These are phyloP conservation scores for Fragaria ananassa DNA, from an alignment of 306 rosid genomes.

Conservation along the genomic window DNA sequence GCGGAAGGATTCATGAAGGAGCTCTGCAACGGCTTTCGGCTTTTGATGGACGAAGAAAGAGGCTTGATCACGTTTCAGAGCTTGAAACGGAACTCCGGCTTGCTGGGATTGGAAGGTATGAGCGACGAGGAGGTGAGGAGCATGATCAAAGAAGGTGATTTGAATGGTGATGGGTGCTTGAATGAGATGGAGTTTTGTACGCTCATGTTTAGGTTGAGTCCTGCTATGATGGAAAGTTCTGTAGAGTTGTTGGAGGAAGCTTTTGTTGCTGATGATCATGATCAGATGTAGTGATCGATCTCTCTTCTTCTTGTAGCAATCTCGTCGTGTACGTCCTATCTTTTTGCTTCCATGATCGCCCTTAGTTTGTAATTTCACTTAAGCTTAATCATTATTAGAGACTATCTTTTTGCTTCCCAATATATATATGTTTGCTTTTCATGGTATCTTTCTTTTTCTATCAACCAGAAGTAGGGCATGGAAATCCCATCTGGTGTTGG, in stretches of 20 bases:
- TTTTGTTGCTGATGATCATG: constrained; percentile 17
- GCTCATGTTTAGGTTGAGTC: constrained; percentile 87
- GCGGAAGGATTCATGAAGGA: constrained; percentile 78
- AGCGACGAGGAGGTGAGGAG: constrained; percentile 63
- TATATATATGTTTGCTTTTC: not conserved
- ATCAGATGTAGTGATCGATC: not conserved
- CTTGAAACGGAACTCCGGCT: constrained; percentile 61
- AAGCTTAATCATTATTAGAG: not conserved
- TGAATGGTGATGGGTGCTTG: constrained; percentile 73
- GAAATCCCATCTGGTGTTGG: too few species aligned
- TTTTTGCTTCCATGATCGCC: not conserved
- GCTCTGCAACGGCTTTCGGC: constrained; percentile 60
- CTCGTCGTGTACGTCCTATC: not conserved
- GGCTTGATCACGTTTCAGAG: constrained; percentile 71
- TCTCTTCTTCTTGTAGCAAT: not conserved
- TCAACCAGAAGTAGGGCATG: too few species aligned
- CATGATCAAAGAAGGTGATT: constrained; percentile 83
- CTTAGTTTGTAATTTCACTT: constrained; percentile 3
- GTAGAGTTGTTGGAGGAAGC: constrained; percentile 51
- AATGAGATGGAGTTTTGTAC: constrained; percentile 80
- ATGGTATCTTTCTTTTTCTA: not conserved
- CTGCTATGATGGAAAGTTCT: constrained; percentile 67
- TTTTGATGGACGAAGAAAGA: constrained; percentile 64
- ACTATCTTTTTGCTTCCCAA: not conserved
- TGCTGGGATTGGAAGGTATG: constrained; percentile 71